phyloP scores from a whole-genome alignment of 768 basidiomycete genomes.

The Amylocystis lapponica region DNA sequence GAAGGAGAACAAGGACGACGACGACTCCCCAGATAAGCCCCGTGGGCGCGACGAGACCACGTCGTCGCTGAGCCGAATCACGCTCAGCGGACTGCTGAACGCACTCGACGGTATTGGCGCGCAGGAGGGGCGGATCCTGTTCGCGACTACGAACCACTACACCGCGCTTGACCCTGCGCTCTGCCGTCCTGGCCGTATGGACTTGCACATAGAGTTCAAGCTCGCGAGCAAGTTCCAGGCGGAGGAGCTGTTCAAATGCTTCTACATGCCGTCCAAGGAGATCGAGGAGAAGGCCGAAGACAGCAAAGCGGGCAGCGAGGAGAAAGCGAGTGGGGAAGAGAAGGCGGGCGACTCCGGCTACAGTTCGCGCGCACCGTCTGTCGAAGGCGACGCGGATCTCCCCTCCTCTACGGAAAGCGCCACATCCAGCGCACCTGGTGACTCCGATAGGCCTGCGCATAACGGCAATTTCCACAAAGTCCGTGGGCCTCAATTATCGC shows the following conservation, averaged over 20 bases:
- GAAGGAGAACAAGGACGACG: background rate
- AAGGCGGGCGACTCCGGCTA: too few species aligned
- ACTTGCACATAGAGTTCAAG: slow-evolving; percentile 72
- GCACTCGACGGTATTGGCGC: slow-evolving; percentile 78
- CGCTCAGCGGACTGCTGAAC: slow-evolving; percentile 70
- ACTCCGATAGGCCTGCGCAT: background rate
- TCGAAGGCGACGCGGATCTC: background rate
- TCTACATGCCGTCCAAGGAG: slow-evolving; percentile 45
- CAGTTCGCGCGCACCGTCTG: background rate
- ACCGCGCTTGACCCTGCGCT: slow-evolving; percentile 65
- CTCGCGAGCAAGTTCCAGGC: slow-evolving; percentile 69
- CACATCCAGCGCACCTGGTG: background rate
- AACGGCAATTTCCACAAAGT: slow-evolving; percentile 6
- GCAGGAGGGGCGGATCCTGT: slow-evolving; percentile 76
- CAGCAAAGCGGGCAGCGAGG: background rate
- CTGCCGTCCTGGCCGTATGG: slow-evolving; percentile 75
- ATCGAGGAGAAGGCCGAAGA: background rate
- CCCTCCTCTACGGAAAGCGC: background rate
- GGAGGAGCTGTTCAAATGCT: slow-evolving; percentile 56
- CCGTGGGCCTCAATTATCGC: slow-evolving; percentile 28
- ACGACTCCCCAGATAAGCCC: background rate
- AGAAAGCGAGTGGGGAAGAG: background rate
- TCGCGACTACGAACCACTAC: slow-evolving; percentile 77
- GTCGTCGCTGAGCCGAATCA: slow-evolving; percentile 34
- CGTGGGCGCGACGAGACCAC: slow-evolving; percentile 1